A percentile compares a stretch with the other conserved stretches of the same genome.
phyloP scores from a whole-genome alignment of 306 rosid species.

The Pyrus communis region DNA sequence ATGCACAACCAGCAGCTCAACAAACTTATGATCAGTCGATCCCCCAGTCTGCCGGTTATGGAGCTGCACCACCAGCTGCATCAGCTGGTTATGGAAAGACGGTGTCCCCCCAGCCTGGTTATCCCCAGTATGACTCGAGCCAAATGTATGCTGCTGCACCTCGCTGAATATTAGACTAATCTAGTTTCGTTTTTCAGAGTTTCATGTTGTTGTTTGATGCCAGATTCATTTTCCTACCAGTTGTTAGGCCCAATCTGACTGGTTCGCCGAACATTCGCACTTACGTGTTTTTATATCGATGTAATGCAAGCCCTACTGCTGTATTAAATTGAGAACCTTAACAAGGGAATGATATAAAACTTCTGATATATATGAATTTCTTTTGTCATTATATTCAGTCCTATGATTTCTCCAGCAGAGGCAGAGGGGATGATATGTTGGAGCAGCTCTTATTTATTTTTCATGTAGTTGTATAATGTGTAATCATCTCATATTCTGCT shows the following conservation, averaged over 20 bases:
- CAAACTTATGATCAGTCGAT: slow-evolving; percentile 66
- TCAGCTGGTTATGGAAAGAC: slow-evolving; percentile 66
- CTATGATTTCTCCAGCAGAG: no score
- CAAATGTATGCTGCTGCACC: slow-evolving; percentile 75
- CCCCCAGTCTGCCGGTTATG: slow-evolving; percentile 58
- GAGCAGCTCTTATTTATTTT: no score
- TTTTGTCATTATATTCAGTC: neutral
- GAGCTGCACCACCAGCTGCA: slow-evolving; percentile 48
- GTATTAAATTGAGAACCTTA: neutral
- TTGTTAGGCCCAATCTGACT: neutral
- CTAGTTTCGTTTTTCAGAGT: neutral
- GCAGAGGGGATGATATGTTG: no score
- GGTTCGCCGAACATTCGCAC: neutral
- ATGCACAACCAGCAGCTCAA: slow-evolving; percentile 67
- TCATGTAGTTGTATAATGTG: no score
- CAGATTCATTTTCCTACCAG: neutral
- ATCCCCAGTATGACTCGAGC: slow-evolving; percentile 74
- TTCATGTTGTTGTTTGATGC: neutral
- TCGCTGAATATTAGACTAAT: slow-evolving; percentile 30
- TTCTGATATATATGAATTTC: neutral
- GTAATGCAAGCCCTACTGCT: neutral
- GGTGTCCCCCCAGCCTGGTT: slow-evolving; percentile 82
- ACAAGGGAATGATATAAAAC: neutral
- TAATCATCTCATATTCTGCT: no score
- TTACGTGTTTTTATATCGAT: neutral